Evolutionary conservation across 495 filamentous ascomycete genomes (phyloP).

Genomic region (Geopyxis carbonaria): DNA sequence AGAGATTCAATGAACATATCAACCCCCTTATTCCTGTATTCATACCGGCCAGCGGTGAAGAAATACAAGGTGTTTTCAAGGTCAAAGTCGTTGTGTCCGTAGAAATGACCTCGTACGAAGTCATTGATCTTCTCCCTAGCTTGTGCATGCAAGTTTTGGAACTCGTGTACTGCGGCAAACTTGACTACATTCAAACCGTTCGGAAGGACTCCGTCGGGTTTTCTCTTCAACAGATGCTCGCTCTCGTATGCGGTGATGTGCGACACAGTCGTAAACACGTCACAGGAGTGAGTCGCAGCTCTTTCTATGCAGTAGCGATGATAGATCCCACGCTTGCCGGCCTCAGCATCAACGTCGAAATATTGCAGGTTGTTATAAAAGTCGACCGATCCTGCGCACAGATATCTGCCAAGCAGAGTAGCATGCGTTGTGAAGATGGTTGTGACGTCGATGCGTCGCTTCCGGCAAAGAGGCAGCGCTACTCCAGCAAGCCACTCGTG

Average conservation of each 20-base stretch:
- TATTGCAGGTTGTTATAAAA: constrained; percentile 98
- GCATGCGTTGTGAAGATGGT: constrained; percentile 99
- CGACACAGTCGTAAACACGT: constrained; percentile 96
- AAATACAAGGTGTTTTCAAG: constrained; percentile 95
- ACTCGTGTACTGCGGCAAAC: constrained; percentile 96
- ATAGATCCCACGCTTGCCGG: constrained; percentile 95
- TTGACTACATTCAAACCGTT: constrained; percentile 98
- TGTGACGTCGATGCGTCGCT: constrained; percentile 84
- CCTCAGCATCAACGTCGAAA: constrained; percentile 93
- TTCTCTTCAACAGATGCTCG: constrained; percentile 92
- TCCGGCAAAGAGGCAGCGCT: constrained; percentile 82
- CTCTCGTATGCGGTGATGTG: constrained; percentile 97
- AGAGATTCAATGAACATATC: constrained; percentile 99
- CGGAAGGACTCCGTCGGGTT: constrained; percentile 88
- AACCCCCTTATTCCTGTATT: constrained; percentile 94
- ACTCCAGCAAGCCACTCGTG: constrained; percentile 98
- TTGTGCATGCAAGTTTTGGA: constrained; percentile 93
- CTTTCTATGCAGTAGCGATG: constrained; percentile 97
- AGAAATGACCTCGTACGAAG: constrained; percentile 96
- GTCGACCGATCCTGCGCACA: constrained; percentile 92
- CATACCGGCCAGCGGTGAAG: constrained; percentile 91
- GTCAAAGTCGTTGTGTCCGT: constrained; percentile 93
- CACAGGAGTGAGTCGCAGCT: constrained; percentile 71
- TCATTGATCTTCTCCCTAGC: constrained; percentile 95
- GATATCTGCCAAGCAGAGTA: constrained; percentile 82